Evolutionary conservation across 228 moss, liverwort and hornwort species (phyloP), one percentile per base, ranked within the genome.

Genomic region (Sphagnum magellanicum): DNA sequence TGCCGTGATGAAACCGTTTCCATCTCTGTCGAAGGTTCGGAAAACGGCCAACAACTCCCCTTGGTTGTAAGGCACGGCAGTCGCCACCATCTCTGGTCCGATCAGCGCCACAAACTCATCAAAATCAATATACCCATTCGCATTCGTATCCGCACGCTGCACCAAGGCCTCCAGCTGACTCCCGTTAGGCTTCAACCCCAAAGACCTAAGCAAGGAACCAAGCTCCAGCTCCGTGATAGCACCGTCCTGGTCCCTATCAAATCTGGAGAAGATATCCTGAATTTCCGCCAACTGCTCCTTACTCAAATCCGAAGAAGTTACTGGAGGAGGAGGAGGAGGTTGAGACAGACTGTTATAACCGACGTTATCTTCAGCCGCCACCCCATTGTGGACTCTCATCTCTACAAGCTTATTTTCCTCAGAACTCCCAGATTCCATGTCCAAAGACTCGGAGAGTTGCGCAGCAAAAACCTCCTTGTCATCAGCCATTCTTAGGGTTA

Each of bases 1-100:
- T 5, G 92, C 90, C 2, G 92, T 90, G 4, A 92, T 92, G 61
- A 90, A 92, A 3, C 92, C 92, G 52, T 92, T 92, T n/a, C 92
- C 92, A 49, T 92, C 92, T 4, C 86, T 88, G 67, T 92, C 92
- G 52, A 92, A 92, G 16, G 92, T 74, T 2, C 88, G 82, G 68
- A 92, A 92, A 67, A 90, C 76, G 7, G 84, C 77, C 16, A 84
- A 72, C 12, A 92, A 72, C 77, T 92, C 92, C 77, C 86, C 88
- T 0, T 90, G 80, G 49, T 81, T 81, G 47, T 88, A 92, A 0
- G 76, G 79, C 46, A 67, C 70, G 5, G 83, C 76, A 32, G 32
- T 32, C n/a, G 82, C 80, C 67, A 84, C 79, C 79, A 92, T 76
- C 68, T 86, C 82, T 7, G 92, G 90, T 11, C 88, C 92, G 48